A percentile compares a stretch with the other conserved stretches of the same genome.
Conservation (phyloP, 352 stramenopile genomes). For the Elongisporangium prolatum region DNA sequence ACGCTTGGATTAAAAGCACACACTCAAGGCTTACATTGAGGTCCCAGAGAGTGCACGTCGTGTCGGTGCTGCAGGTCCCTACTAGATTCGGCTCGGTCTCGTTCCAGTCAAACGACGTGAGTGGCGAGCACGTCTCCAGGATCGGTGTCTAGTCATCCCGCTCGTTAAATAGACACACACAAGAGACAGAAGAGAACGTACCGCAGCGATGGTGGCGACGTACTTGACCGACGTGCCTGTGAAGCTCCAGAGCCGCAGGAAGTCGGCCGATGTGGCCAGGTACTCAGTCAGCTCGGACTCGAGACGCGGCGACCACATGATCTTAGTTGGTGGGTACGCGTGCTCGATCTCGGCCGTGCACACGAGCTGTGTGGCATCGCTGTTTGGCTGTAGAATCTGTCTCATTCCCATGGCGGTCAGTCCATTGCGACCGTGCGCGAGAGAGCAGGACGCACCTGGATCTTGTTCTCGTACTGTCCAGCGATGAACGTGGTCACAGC, state of each 20-base stretch:
- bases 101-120: conserved; percentile 99
- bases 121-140: conserved; percentile 92
- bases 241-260: conserved; percentile 77
- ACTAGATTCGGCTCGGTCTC: conserved; percentile 94
- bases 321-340: conserved; percentile 83
- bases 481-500: conserved; percentile 76
- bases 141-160: conserved; percentile 55
- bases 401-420: neutral
- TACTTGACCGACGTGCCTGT: conserved; percentile 71
- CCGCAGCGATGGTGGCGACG: conserved; percentile 68
- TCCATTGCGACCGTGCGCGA: neutral
- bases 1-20: neutral
- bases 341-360: conserved; percentile 76
- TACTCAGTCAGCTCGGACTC: conserved; percentile 50
- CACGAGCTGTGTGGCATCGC: conserved; percentile 46
- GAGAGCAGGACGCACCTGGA: conserved; percentile 48
- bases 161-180: conserved; percentile 2
- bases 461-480: conserved; percentile 85
- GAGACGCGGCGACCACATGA: conserved; percentile 79
- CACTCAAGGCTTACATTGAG: conserved; percentile 72
- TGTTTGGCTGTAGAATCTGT: conserved; percentile 61
- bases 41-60: conserved; percentile 99
- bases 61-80: conserved; percentile 96
- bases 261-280: conserved; percentile 80
- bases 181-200: conserved; percentile 12